Base-by-base conservation (phyloP, 208 protist species). In the Lotmaria passim region DNA sequence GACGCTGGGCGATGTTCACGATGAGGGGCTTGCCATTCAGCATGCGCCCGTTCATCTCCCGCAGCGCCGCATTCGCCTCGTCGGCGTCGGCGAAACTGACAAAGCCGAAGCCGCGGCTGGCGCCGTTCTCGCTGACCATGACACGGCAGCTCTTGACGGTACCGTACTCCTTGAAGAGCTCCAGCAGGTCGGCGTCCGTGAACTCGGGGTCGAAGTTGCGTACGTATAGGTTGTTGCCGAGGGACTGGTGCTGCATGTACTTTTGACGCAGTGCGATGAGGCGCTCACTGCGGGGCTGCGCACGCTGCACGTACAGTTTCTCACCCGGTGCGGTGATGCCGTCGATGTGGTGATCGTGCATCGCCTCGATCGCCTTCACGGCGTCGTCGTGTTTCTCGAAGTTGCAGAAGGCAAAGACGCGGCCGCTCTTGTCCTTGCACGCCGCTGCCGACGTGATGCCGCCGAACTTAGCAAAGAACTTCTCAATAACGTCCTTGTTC, bases 131-230 rank as follows among this genome's bases (percentile, higher is more conserved):
- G 73, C 95, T 91, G 48, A 79, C 86, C 87, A 94, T 92, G 53
- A 99, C 95, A 75, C 99, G 99, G 90, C 98, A 99, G 56, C 98
- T 99, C 58, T 99, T 94, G 71, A 99, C 99, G 44, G 93, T 93
- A 52, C 99, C 99, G 78, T 99, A 99, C 50, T 91, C 89, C 60
- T 91, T 93, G 90, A 99, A 99, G 8, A 98, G 97, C 73, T 99
- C 98, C 75, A 96, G 87, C 19, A 99, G 86, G 58, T 96, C 87
- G 67, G 98, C 97, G 73, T 98, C 96, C 60, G 98, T 98, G 77
- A 99, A 98, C 43, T 91, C 85, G 75, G 89, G 92, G 79, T 98
- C 95, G 68, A 99, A 95, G 86, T 99, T 99, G 81, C 99, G 98
- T 51, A 99, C 98, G 88, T 99, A 99, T 21, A 99, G 89, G 87